Evolutionary conservation across 108 stramenopile species (phyloP), one percentile per base, ranked within the genome.

Genomic region (Craspedostauros australis): DNA sequence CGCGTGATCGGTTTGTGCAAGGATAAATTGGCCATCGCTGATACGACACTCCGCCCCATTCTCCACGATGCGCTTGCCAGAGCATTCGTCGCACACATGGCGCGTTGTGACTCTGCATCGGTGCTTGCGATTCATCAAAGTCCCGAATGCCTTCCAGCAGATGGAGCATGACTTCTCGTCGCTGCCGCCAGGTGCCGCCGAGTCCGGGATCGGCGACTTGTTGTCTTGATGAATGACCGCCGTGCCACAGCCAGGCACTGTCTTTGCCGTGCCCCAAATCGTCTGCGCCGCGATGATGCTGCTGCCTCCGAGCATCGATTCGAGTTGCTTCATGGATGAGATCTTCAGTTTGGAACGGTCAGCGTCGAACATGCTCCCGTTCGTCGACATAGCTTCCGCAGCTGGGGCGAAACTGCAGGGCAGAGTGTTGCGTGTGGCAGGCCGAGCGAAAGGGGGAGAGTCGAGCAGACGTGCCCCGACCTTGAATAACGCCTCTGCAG

Each of bases 51-150:
- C 81, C 46, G 70, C 50, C n/a, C 66, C 77, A 42, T 73, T 48
- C 18, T 49, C 53, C 15, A 68, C 22, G 3, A 91, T 21, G 14
- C 84, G 73, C 39, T 86, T 87, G 23, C 74, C 69, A 2, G 84
- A 88, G 47, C 90, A 91, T 44, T 87, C 90, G 27, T 88, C 82
- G 48, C 90, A 91, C 9, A 91, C 64, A 61, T 68, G 76, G 30
- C 84, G 70, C 11, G 67, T 47, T 38, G 75, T 79, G 12, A 79
- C 57, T 53, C 84, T 54, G 39, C 90, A 91, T 18, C 68, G 38
- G 41, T 91, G 86, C 25, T 83, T 82, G 18, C 86, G 78, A 49
- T 88, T 88, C 20, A 57, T 68, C 26, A 91, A 59, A 15, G 69
- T 42, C 28, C 90, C 90, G 54, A 91, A 91, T 15, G 53, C 62